These are phyloP conservation scores for Nemania sp. DNA, from an alignment of 2,329 filamentous ascomycete genomes.

Conservation along the genomic window DNA sequence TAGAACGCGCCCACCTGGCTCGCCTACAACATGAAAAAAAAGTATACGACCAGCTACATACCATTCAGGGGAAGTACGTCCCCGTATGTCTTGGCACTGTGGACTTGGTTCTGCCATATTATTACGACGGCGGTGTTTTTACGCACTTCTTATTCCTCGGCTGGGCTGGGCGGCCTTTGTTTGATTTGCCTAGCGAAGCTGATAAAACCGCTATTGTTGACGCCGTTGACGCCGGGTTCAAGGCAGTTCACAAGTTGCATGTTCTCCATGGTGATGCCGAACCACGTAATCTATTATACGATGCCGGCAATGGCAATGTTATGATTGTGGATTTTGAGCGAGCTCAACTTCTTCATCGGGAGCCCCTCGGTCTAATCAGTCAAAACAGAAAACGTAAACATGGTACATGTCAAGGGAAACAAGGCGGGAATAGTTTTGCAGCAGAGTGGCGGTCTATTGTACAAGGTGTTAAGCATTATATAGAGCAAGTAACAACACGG, in stretches of 20 bases:
- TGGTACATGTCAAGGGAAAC: too few relatives aligned
- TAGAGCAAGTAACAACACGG: too few relatives aligned
- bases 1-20: conserved; percentile 44
- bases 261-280: conserved; percentile 50
- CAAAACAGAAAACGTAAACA: conserved; percentile 44
- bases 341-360: conserved; percentile 41
- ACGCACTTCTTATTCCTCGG: conserved; percentile 53
- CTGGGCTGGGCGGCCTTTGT: conserved; percentile 49
- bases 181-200: conserved; percentile 30
- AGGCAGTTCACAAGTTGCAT: conserved; percentile 32
- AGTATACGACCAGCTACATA: conserved; percentile 49
- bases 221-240: conserved; percentile 25
- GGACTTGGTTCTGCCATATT: conserved; percentile 49
- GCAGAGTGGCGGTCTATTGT: too few relatives aligned
- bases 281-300: conserved; percentile 51
- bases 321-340: conserved; percentile 54
- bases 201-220: conserved; percentile 30
- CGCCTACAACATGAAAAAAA: conserved; percentile 49
- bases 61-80: conserved; percentile 51
- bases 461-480: too few relatives aligned
- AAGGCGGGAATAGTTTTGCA: too few relatives aligned
- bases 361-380: conserved; percentile 43
- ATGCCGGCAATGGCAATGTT: conserved; percentile 38
- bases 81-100: conserved; percentile 53
- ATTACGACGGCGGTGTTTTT: conserved; percentile 50